phyloP scores from a whole-genome alignment of 2,329 filamentous ascomycete genomes.

The Juglanconis oblonga region DNA sequence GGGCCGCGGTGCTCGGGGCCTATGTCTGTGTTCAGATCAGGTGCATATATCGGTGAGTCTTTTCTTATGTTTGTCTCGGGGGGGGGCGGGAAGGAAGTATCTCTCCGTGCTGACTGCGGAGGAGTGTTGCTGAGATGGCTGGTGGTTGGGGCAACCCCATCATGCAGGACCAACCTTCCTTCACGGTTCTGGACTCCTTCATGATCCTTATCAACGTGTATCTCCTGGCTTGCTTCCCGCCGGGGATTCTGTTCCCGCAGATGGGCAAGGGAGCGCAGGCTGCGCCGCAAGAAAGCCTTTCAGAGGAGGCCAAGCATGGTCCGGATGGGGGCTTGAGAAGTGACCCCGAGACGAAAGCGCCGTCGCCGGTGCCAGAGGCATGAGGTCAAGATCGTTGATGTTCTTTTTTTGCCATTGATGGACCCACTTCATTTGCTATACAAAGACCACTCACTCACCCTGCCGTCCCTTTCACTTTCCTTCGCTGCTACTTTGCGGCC shows the following conservation, averaged over 20 bases:
- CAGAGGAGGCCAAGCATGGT: neutral
- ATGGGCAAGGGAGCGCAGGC: conserved; percentile 35
- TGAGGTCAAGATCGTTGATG: no score
- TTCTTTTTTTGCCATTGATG: no score
- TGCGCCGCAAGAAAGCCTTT: neutral
- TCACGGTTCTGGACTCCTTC: conserved; percentile 55
- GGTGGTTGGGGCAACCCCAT: conserved; percentile 62
- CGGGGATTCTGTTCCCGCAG: conserved; percentile 53
- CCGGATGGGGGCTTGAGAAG: no score
- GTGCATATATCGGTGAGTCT: conserved; percentile 51
- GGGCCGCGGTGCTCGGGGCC: conserved; percentile 41
- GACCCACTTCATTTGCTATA: no score
- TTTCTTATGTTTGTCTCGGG: neutral
- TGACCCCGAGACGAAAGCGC: no score
- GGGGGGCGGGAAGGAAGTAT: no score
- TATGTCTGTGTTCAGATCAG: conserved; percentile 46
- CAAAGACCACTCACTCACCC: no score
- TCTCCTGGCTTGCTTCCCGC: conserved; percentile 51
- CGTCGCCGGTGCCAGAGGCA: no score
- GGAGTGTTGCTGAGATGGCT: conserved; percentile 60
- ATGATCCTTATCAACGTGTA: conserved; percentile 49
- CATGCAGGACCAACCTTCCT: conserved; percentile 60
- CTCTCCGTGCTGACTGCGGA: neutral
- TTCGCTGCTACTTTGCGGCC: no score
- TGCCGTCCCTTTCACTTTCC: no score